Conservation (phyloP, 768 basidiomycete genomes). For the Rhodotorula kratochvilovae region DNA sequence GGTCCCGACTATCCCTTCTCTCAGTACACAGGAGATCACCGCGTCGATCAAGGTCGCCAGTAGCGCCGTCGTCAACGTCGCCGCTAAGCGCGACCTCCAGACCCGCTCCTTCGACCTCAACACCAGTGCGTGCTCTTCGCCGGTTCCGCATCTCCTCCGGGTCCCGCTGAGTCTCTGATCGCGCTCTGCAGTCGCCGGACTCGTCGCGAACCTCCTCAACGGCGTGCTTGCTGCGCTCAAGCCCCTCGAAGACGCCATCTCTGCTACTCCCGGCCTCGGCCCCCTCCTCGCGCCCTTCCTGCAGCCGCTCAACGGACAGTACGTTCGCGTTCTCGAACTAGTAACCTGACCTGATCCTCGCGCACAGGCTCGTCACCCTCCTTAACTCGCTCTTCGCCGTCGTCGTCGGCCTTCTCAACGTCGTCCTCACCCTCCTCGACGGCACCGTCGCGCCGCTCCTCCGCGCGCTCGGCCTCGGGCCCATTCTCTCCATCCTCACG, state of each 20-base stretch:
- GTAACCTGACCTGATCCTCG: background rate
- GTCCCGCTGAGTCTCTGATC: too few relatives aligned
- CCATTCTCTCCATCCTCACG: conserved; percentile 9
- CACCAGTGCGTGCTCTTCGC: conserved; percentile 2
- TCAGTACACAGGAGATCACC: background rate
- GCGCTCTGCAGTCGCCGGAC: background rate
- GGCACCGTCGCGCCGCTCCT: conserved; percentile 14
- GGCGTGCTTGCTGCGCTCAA: conserved; percentile 9
- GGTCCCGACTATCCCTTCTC: too few relatives aligned
- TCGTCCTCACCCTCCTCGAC: conserved; percentile 19
- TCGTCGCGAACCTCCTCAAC: conserved; percentile 18
- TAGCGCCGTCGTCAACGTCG: background rate
- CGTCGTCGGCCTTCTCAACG: conserved; percentile 12
- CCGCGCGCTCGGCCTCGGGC: conserved; percentile 9
- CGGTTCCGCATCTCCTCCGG: background rate
- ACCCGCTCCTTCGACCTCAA: background rate
- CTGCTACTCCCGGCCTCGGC: conserved; percentile 3
- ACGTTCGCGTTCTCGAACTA: background rate
- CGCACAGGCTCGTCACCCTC: background rate
- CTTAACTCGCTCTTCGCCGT: conserved; percentile 8
- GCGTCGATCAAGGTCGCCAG: background rate
- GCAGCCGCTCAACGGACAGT: conserved; percentile 1
- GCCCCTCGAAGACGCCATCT: conserved; percentile 14
- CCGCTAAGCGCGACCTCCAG: background rate
- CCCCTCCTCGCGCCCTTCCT: conserved; percentile 8